These are phyloP conservation scores for Xylaria sp. DNA, from an alignment of 2,329 filamentous ascomycete species.

Conservation along the genomic window DNA sequence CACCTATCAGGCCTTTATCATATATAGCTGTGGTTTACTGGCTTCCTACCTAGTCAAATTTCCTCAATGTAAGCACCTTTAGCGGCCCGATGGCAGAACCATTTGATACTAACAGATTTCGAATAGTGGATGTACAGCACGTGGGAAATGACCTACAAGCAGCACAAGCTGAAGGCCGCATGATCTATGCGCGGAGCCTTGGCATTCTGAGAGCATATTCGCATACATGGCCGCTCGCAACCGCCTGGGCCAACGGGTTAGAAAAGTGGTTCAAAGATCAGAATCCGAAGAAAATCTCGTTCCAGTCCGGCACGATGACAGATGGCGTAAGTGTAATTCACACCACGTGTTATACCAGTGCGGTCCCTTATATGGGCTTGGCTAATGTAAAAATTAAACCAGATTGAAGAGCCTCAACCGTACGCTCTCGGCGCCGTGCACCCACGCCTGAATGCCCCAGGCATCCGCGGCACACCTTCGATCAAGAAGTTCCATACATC, in stretches of 20 bases:
- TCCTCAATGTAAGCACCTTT: conserved; percentile 55
- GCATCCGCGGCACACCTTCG: conserved; percentile 34
- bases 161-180: conserved; percentile 55
- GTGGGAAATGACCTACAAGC: conserved; percentile 52
- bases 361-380: neutral
- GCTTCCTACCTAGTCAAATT: conserved; percentile 65
- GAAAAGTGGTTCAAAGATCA: conserved; percentile 60
- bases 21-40: conserved; percentile 66
- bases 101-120: conserved; percentile 28
- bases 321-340: conserved; percentile 54
- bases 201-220: conserved; percentile 60
- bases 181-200: conserved; percentile 60
- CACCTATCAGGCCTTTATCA: conserved; percentile 58
- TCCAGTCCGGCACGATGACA: conserved; percentile 61
- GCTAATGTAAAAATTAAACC: conserved; percentile 28
- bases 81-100: neutral
- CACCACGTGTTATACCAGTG: neutral
- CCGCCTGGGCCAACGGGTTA: conserved; percentile 63
- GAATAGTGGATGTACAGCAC: conserved; percentile 45
- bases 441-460: conserved; percentile 42
- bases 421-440: conserved; percentile 45
- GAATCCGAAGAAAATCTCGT: conserved; percentile 52
- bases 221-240: conserved; percentile 63
- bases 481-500: conserved; percentile 40
- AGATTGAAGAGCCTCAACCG: conserved; percentile 44